Evolutionary conservation across 345 rosid genomes (phyloP).

Genomic region (Euphorbia pulcherrima): DNA sequence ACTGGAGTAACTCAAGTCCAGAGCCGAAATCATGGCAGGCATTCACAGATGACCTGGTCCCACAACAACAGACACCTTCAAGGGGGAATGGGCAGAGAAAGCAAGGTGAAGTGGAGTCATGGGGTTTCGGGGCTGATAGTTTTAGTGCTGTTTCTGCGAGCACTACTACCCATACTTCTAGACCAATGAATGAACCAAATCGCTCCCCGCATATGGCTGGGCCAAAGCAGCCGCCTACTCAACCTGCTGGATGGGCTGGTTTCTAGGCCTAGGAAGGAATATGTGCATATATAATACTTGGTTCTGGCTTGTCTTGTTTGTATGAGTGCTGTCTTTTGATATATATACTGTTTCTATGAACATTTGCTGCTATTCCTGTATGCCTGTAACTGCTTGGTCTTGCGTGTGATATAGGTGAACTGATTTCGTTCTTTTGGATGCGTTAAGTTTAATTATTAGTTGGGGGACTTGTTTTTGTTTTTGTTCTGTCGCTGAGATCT

Average conservation of each 20-base stretch:
- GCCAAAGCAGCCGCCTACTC: conserved; percentile 50
- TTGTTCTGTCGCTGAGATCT: no score
- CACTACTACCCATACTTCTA: conserved; percentile 31
- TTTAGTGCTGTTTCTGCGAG: conserved; percentile 49
- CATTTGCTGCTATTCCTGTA: conserved; percentile 9
- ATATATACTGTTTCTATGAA: conserved; percentile 7
- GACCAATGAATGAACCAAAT: conserved; percentile 44
- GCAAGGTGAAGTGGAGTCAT: conserved; percentile 52
- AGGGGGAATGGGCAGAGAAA: conserved; percentile 36
- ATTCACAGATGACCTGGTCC: conserved; percentile 55
- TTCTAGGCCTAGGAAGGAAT: conserved; percentile 37
- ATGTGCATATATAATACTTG: neutral
- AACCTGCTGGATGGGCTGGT: conserved; percentile 99
- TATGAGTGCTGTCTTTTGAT: conserved; percentile 7
- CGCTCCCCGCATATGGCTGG: conserved; percentile 39
- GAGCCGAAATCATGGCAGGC: conserved; percentile 73
- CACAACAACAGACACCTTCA: conserved; percentile 37
- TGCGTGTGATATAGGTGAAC: neutral
- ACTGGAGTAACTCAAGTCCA: conserved; percentile 42
- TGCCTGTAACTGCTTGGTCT: neutral
- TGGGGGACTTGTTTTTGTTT: no score
- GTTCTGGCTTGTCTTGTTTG: conserved; percentile 13
- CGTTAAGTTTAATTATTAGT: neutral
- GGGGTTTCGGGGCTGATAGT: conserved; percentile 84
- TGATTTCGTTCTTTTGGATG: neutral